Evolutionary conservation across 768 basidiomycete genomes (phyloP), one percentile per base, ranked within the genome.

Genomic region (Kwoniella heveanensis): DNA sequence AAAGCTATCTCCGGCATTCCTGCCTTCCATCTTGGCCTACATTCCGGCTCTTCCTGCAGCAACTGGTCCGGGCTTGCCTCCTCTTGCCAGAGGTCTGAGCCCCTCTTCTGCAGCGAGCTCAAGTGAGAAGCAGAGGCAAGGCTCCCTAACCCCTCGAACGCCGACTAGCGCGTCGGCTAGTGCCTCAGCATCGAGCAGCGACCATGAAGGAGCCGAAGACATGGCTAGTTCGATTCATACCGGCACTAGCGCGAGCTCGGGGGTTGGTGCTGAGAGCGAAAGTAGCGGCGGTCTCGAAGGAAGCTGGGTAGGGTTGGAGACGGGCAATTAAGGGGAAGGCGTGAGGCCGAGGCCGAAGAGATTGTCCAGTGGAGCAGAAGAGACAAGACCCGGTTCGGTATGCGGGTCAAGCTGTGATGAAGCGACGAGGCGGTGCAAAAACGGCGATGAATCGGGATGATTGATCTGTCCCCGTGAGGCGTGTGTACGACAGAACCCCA

Each of bases 281-380:
- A 58, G 65, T 15, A 61, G 53, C 32, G 66, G 70, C 32, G 66
- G 70, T 13, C 36, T 71, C 44, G 70, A 68, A 29, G 66, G 59
- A 19, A 71, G 70, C 49, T 71, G 70, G 70, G 70, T 71, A 10
- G 70, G 70, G 7, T 22, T 71, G 37, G 70, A 71, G 27, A 36
- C 57, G 22, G 64, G 32, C 27, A 68, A 67, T 53, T 70, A 21
- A 37, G 46, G 13, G 30, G 26, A 32, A 32, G 13, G 26, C n/a
- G 25, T n/a, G 29, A 24, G 26, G 48, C 32, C 7, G 5, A 5
- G 17, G 10, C 39, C 9, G 39, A 7, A 44, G 19, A 17, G 39
- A n/a, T n/a, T n/a, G n/a, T n/a, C n/a, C n/a, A n/a, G n/a, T n/a
- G n/a, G n/a, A n/a, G n/a, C n/a, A n/a, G n/a, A n/a, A n/a, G n/a